Evolutionary conservation across 2,329 filamentous ascomycete species (phyloP), one percentile per base, ranked within the genome.

Genomic region (Arthrobotrys megalospora): DNA sequence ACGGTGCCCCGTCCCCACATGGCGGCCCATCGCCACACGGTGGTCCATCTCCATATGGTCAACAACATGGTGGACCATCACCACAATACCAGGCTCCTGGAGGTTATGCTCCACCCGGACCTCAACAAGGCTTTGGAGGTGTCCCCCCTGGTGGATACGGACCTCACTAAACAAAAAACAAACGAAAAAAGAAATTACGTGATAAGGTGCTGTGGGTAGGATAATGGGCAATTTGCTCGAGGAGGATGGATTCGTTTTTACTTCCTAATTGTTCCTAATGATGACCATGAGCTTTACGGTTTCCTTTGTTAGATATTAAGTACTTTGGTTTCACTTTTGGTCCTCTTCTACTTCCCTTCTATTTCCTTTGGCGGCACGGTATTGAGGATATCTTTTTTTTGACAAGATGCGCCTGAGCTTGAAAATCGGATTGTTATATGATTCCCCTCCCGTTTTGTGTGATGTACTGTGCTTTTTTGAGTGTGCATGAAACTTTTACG

Each of bases 1-100:
- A 80, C 64, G 80, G 80, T 45, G 78, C 67, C 14, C 55, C 55
- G 24, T 67, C 77, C 12, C 76, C 34, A 41, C 76, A 79, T 28
- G 65, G 69, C 14, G 60, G 60, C 7, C 67, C 69, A 34, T 76
- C 79, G 28, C 60, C 64, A 36, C 55, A 77, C 21, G 73, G 73
- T 52, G 38, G 19, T 4, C 41, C 45, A 14, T 55, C 58, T 21
- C 66, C 47, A 48, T 69, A 71, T 34, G 52, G 62, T 32, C 53
- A 52, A 10, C 70, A 38, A 8, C 55, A 60, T 24, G 55, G 55
- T 6, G 66, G 67, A 19, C 78, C 76, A 19, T 63, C 71, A 12
- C 78, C 66, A 5, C 78, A 60, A 58, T 67, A 79, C 21, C 76
- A 80, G 45, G 62, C 50, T 24, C 69, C 72, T 16, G 73, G 68